Base-by-base conservation (phyloP, 2,329 filamentous ascomycete species). In the Penicillium sp. region DNA sequence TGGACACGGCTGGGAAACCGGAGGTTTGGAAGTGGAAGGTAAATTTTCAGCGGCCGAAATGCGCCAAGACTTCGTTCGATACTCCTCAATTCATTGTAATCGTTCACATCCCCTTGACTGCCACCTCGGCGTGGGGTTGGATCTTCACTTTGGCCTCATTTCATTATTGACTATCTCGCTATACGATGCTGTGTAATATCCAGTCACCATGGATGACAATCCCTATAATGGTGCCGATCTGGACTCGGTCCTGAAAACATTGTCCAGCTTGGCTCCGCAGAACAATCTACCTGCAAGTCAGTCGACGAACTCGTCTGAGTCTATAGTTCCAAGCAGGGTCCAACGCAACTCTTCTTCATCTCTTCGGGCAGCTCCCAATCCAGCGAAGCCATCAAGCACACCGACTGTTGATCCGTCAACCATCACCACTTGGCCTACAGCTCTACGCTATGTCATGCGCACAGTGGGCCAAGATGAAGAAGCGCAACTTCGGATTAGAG, bases 381-480 rank as follows among this genome's bases (percentile, higher is more conserved):
- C 41, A 31, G 32, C 42, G 27, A 48, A 32, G 28, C 34, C 43
- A 18, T 13, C 40, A 18, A 33, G 32, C 10, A 37, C 39, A 11
- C 32, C 42, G 3, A 31, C 34, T 17, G 20, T 48, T 23, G 68
- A 74, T 47, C 61, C 72, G 6, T 61, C 70, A 14, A 66, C 59
- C 2, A 74, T 76, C 35, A 70, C 66, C 10, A 68, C 72, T 25
- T 76, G 73, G 72, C 65, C 71, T 10, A 57, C 67, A 7, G 74
- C 71, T 5, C 54, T 76, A 20, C 65, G 65, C 47, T 69, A 72
- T 57, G 67, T 76, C 14, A 75, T 72, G 65, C 67, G 65, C 35
- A 66, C 66, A 3, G 64, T 75, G 13, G 59, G 63, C 0, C 65
- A 64, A 28, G 68, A 71, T 42, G 68, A 73, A 38, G 56, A 60